Evolutionary conservation across 805 yeast species (phyloP).

Genomic region (Metschnikowia baotianmanensis): DNA sequence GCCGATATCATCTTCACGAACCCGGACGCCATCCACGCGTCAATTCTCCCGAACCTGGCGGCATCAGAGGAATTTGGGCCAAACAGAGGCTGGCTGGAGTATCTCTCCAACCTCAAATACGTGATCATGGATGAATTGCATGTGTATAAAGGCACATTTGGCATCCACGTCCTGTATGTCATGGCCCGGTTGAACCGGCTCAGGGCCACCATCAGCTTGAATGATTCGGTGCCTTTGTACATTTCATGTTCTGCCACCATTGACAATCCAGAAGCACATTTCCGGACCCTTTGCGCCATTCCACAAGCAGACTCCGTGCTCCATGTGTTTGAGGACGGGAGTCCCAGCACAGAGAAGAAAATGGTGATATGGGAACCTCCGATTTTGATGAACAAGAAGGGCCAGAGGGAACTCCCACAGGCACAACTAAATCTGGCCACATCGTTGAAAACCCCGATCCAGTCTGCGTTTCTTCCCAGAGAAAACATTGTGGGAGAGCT

Average conservation of each 20-base stretch:
- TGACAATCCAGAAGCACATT: constrained; percentile 67
- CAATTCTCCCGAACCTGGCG: constrained; percentile 76
- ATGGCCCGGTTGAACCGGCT: constrained; percentile 77
- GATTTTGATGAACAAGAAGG: constrained; percentile 51
- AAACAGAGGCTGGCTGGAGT: constrained; percentile 57
- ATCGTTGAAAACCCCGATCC: constrained; percentile 11
- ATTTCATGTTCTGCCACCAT: constrained; percentile 95
- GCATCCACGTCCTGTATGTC: constrained; percentile 85
- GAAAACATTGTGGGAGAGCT: constrained; percentile 73
- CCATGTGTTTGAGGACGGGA: constrained; percentile 77
- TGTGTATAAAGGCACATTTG: constrained; percentile 85
- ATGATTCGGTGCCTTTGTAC: constrained; percentile 45
- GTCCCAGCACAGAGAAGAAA: constrained; percentile 78
- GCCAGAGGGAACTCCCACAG: constrained; percentile 31
- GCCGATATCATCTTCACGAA: constrained; percentile 88
- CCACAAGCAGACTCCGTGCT: constrained; percentile 41
- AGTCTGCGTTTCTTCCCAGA: constrained; percentile 37
- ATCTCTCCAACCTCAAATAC: constrained; percentile 60
- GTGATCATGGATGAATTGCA: constrained; percentile 87
- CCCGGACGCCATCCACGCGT: constrained; percentile 90
- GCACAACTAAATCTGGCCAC: constrained; percentile 9
- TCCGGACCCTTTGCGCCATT: constrained; percentile 72
- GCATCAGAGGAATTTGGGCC: constrained; percentile 27
- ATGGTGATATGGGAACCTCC: constrained; percentile 88
- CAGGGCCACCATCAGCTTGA: constrained; percentile 15